Evolutionary conservation across 1,284 basidiomycete genomes (phyloP), one percentile per base, ranked within the genome.

Genomic region (Trametes pubescens): DNA sequence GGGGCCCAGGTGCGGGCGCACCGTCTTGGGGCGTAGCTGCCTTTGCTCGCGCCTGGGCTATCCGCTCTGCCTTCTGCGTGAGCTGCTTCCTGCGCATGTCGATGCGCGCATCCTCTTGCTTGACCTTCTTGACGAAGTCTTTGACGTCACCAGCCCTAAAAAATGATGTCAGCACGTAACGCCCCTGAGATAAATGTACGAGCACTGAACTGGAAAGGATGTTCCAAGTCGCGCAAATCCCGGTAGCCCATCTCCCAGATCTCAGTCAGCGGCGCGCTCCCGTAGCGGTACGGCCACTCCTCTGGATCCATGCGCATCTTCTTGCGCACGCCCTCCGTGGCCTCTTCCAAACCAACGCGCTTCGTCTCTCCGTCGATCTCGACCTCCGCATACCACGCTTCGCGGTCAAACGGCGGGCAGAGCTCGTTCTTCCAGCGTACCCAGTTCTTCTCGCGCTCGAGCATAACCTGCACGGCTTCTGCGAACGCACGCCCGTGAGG

Each of bases 401-500:
- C 86, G 69, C 86, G 88, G 72, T 94, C 92, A 73, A 94, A 94
- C 9, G 89, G 83, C 32, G 85, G 79, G 71, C 92, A 94, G 5
- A 91, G 71, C 29, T 91, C 88, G 69, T 90, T 91, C 78, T 94
- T 94, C 92, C 92, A 94, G 68, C 84, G 86, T 9, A 94, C 86
- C 93, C 93, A 95, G 71, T 93, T 94, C 75, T 87, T 88, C 76
- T 95, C 93, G 51, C 93, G 83, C 68, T 92, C 89, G 8, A 95
- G 79, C 22, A 94, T 88, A 8, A 83, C 80, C 51, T 75, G 79
- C 38, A 91, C 87, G 0, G 91, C 91, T 29, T 93, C 91, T 7
- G 89, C 83, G 73, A 94, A 93, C 24, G 82, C 80, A 21, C 89
- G 84, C 2, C 92, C 92, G 65, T 86, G 88, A 0, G 92, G 92